Percentiles rank a stretch among this genome's conserved stretches.
Evolutionary conservation across 2,329 filamentous ascomycete genomes (phyloP).

Genomic region (Cytospora mali): DNA sequence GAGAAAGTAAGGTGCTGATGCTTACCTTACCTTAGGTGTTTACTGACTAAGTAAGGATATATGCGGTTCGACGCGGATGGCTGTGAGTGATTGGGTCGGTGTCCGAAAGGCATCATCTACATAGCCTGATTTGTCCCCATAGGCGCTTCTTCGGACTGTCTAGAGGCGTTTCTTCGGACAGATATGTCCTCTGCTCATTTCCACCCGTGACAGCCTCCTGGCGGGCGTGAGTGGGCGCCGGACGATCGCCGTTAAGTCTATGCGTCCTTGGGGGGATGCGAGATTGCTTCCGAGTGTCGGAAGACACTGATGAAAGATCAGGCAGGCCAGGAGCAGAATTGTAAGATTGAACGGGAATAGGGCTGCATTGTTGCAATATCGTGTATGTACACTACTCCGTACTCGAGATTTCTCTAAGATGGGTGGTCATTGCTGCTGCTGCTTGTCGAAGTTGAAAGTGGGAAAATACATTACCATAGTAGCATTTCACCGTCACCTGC

Average conservation of each 20-base stretch:
- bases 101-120: conserved; percentile 11
- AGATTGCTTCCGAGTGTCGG: conserved; percentile 7
- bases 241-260: background rate
- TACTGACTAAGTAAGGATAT: background rate
- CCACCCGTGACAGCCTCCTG: background rate
- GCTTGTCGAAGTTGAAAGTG: background rate
- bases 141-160: too few relatives aligned
- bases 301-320: background rate
- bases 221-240: background rate
- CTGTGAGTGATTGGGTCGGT: conserved; percentile 15
- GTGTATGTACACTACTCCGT: background rate
- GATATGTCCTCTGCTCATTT: background rate
- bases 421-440: background rate
- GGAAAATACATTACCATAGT: background rate
- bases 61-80: background rate
- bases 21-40: background rate
- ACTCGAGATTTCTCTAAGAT: background rate
- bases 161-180: background rate
- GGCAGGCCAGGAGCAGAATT: conserved; percentile 11
- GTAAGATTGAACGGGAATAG: conserved; percentile 18
- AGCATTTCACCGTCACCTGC: background rate
- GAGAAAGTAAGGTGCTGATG: conserved; percentile 7
- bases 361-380: conserved; percentile 30
- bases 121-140: too few relatives aligned
- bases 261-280: background rate